Conservation (phyloP, 345 rosid genomes). For the Lumnitzera littorea region DNA sequence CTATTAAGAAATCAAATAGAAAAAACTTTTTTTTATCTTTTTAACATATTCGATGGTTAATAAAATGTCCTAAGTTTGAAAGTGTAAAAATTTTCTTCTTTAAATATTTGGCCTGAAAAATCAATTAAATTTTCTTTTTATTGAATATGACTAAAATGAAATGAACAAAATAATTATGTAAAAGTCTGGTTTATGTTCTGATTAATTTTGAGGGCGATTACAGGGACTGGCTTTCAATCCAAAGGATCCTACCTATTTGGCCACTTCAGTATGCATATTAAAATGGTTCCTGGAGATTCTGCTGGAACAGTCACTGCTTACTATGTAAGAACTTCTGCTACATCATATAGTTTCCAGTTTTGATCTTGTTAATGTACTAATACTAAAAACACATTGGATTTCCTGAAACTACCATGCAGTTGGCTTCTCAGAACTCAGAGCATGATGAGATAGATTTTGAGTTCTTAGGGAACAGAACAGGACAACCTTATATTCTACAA, state of each 20-base stretch:
- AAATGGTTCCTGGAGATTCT: slow-evolving; percentile 71
- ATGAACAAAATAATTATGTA: too few species aligned
- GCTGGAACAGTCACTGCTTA: slow-evolving; percentile 88
- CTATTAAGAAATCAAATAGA: too few species aligned
- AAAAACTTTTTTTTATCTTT: too few species aligned
- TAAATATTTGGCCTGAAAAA: too few species aligned
- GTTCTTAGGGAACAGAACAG: slow-evolving; percentile 83
- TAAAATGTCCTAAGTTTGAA: too few species aligned
- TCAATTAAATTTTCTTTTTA: too few species aligned
- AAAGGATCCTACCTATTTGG: slow-evolving; percentile 79
- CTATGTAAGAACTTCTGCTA: slow-evolving; percentile 33
- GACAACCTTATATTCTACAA: slow-evolving; percentile 74
- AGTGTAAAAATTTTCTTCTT: too few species aligned
- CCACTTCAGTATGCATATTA: slow-evolving; percentile 77
- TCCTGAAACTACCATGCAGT: slow-evolving; percentile 22
- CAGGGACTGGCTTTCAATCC: slow-evolving; percentile 87
- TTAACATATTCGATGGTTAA: too few species aligned
- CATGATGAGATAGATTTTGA: slow-evolving; percentile 93
- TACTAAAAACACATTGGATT: not conserved
- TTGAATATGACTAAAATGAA: too few species aligned
- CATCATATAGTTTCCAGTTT: not conserved
- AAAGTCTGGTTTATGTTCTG: too few species aligned
- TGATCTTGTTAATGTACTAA: not conserved
- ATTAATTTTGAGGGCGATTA: slow-evolving; percentile 52
- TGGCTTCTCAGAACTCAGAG: slow-evolving; percentile 70